Base-by-base conservation (phyloP, 2,329 filamentous ascomycete species). In the Talaromyces rugulosus region DNA sequence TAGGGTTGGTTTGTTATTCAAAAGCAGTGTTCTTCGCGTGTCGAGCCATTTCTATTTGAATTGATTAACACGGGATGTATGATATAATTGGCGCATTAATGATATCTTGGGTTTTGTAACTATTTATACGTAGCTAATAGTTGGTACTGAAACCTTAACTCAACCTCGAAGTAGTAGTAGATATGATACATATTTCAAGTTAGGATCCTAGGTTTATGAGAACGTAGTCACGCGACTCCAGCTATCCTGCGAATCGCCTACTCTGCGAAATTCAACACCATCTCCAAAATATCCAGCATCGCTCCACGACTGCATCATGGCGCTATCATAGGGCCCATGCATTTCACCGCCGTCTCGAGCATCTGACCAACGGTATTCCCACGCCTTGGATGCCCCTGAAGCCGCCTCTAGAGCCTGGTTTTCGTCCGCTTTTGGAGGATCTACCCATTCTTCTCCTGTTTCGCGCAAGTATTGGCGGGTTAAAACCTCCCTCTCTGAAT, bases 351-450 rank as follows among this genome's bases (percentile, higher is more conserved):
- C 89, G 71, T 96, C 94, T 47, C 92, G 84, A 18, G 91, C 91
- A 73, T 96, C 92, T 44, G 87, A 88, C 95, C 95, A 99, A 62
- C 91, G 85, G 74, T 92, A 99, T 75, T 98, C 91, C 93, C 94
- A 99, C 3, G 40, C 14, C 23, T 42, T 54, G 7, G 18, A 18
- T 53, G 73, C 70, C 47, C 69, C 71, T 47, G 71, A 62, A 36
- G 58, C 59, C 44, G 65, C 54, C 31, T 63, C 42, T 31, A 27
- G 12, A 18, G 27, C 14, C 6, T 59, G 56, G n/a, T 55, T 63
- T 53, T 54, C 53, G 6, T 30, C 57, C 7, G 28, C 34, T 33
- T 56, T 66, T 5, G 77, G 70, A 5, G 81, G 79, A 50, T 87
- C 85, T 58, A 83, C 79, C 95, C 95, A 99, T 8, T 89, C 86